Percentiles rank a stretch among this genome's conserved stretches.
Conservation (phyloP, 495 filamentous ascomycete species). For the Talaromyces nanjingensis region DNA sequence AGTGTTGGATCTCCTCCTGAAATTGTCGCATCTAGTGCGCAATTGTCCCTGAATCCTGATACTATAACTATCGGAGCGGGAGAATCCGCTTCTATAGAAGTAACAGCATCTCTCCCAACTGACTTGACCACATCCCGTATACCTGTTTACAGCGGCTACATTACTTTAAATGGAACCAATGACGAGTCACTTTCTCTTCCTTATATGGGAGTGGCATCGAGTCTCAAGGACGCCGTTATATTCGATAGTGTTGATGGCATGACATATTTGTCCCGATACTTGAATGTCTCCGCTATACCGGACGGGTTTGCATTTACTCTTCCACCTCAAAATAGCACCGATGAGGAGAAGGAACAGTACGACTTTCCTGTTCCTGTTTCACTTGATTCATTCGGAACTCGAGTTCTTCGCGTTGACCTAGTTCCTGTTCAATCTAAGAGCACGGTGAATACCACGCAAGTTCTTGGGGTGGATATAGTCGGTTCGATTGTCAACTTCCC, state of each 20-base stretch:
- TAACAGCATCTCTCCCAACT: conserved; percentile 15
- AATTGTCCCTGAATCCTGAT: conserved; percentile 10
- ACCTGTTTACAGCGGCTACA: conserved; percentile 29
- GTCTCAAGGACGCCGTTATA: conserved; percentile 16
- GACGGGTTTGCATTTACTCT: conserved; percentile 8
- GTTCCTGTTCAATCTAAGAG: conserved; percentile 17
- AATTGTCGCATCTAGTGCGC: background rate
- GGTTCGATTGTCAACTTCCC: conserved; percentile 11
- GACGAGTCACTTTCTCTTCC: conserved; percentile 26
- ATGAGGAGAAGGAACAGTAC: background rate
- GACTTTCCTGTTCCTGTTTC: conserved; percentile 4
- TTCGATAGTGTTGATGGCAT: conserved; percentile 6
- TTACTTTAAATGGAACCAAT: conserved; percentile 26
- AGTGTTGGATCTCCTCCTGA: background rate
- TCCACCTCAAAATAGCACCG: conserved; percentile 10
- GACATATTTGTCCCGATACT: conserved; percentile 8
- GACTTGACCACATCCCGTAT: conserved; percentile 18
- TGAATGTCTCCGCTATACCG: conserved; percentile 1
- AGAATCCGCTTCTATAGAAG: conserved; percentile 16
- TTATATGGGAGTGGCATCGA: conserved; percentile 19
- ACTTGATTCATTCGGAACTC: conserved; percentile 17
- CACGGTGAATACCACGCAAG: conserved; percentile 11
- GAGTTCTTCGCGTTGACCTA: conserved; percentile 16
- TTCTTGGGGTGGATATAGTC: conserved; percentile 15
- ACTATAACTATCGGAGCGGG: conserved; percentile 7